These are phyloP conservation scores for Cystobasidiaceae sp. DNA, from an alignment of 1,284 basidiomycete species.

Conservation along the genomic window DNA sequence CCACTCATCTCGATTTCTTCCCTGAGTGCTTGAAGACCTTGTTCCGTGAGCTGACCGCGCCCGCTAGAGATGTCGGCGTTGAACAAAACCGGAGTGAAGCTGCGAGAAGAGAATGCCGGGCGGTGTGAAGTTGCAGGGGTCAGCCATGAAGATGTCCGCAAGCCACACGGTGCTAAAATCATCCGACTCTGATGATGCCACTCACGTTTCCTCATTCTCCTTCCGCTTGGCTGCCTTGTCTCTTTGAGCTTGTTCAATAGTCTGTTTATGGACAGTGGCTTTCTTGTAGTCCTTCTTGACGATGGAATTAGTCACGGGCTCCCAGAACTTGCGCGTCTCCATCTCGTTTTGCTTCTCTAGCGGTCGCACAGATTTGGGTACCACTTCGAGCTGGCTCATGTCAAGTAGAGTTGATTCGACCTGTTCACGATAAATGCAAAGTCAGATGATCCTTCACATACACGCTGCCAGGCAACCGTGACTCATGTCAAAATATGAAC, in stretches of 20 bases:
- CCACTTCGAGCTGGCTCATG: conserved; percentile 63
- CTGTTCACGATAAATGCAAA: not conserved
- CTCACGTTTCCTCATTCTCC: conserved; percentile 65
- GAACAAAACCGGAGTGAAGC: conserved; percentile 65
- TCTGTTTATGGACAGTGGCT: conserved; percentile 79
- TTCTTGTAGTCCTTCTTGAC: conserved; percentile 80
- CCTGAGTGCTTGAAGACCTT: conserved; percentile 45
- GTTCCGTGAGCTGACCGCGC: conserved; percentile 62
- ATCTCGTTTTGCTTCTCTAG: conserved; percentile 68
- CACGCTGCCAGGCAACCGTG: not conserved
- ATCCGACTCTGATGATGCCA: conserved; percentile 29
- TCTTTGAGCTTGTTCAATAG: conserved; percentile 83
- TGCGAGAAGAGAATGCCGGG: not conserved
- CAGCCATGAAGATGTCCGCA: not conserved
- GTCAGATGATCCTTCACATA: not conserved
- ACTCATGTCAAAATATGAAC: conserved; percentile 40
- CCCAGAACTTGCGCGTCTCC: conserved; percentile 87
- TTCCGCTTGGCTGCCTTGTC: conserved; percentile 79
- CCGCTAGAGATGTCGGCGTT: conserved; percentile 68
- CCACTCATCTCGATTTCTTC: conserved; percentile 36
- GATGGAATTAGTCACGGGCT: conserved; percentile 69
- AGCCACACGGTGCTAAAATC: not conserved
- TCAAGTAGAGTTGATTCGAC: conserved; percentile 61
- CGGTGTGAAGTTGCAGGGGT: too few relatives aligned
- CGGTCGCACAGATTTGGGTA: conserved; percentile 80